These are phyloP conservation scores for Pseudoturritis turrita DNA, from an alignment of 345 rosid species.

Conservation along the genomic window DNA sequence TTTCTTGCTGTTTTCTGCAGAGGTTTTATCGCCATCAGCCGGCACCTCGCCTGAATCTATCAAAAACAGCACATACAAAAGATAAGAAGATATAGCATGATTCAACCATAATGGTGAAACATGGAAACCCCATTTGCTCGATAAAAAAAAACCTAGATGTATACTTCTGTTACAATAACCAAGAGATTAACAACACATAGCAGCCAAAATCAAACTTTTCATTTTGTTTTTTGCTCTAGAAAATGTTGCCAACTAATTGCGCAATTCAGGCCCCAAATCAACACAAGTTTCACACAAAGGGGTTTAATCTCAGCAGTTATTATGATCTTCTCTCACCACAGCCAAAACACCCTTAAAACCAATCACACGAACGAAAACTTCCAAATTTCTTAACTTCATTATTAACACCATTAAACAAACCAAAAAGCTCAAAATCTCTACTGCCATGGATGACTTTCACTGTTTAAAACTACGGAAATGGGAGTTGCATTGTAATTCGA, in stretches of 20 bases:
- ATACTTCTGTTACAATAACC: not conserved
- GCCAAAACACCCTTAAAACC: slow-evolving; percentile 1
- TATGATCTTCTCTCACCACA: not conserved
- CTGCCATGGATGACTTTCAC: not conserved
- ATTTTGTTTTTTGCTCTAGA: not conserved
- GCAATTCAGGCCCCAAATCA: not conserved
- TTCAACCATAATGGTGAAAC: not conserved
- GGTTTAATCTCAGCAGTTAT: not conserved
- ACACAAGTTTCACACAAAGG: not conserved
- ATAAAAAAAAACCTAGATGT: not conserved
- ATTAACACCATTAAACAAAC: not conserved
- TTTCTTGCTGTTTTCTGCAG: slow-evolving; percentile 52
- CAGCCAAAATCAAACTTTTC: not conserved
- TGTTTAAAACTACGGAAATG: not conserved
- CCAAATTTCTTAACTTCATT: not conserved
- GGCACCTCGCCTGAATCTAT: slow-evolving; percentile 64
- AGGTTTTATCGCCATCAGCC: slow-evolving; percentile 54
- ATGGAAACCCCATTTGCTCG: not conserved
- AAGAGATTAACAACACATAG: not conserved
- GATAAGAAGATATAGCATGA: not conserved
- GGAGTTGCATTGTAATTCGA: slow-evolving; percentile 5
- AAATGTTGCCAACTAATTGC: not conserved
- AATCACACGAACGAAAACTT: not conserved
- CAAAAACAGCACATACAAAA: slow-evolving; percentile 10
- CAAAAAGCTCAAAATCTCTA: not conserved